A percentile compares a stretch with the other conserved stretches of the same genome.
phyloP scores from a whole-genome alignment of 1,284 basidiomycete genomes.

The Sanguinoderma infundibulare region DNA sequence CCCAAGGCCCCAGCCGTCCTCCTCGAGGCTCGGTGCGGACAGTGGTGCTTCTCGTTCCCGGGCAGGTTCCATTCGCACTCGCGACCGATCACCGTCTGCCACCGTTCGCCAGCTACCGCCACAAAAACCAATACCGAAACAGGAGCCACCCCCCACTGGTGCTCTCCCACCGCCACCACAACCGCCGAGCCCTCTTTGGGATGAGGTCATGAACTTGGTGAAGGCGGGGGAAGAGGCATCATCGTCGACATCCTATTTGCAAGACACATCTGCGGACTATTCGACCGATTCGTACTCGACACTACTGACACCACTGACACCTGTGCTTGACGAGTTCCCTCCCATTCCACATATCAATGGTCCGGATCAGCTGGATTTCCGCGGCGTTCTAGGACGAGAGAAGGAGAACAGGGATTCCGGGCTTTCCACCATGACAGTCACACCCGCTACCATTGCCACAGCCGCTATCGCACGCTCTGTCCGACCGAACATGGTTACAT shows the following conservation, averaged over 20 bases:
- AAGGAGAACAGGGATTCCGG: constrained; percentile 40
- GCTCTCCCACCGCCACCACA: constrained; percentile 24
- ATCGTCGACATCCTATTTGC: not conserved
- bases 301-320: constrained; percentile 22
- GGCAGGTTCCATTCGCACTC: constrained; percentile 13
- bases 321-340: constrained; percentile 26
- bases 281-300: constrained; percentile 21
- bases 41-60: constrained; percentile 12
- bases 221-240: constrained; percentile 5
- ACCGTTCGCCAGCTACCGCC: constrained; percentile 26
- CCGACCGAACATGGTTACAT: constrained; percentile 33
- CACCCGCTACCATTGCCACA: constrained; percentile 37
- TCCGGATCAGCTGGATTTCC: constrained; percentile 21
- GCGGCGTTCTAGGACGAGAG: constrained; percentile 28
- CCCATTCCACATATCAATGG: constrained; percentile 19
- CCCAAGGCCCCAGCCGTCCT: constrained; percentile 4
- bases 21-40: not conserved
- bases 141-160: constrained; percentile 23
- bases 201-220: constrained; percentile 33
- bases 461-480: constrained; percentile 34
- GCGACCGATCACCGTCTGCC: constrained; percentile 9
- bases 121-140: constrained; percentile 32
- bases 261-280: constrained; percentile 18
- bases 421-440: constrained; percentile 39
- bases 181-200: constrained; percentile 26